Percentiles rank a stretch among this genome's conserved stretches.
Evolutionary conservation across 2,329 filamentous ascomycete species (phyloP).

Genomic region (Cryphonectria japonica): DNA sequence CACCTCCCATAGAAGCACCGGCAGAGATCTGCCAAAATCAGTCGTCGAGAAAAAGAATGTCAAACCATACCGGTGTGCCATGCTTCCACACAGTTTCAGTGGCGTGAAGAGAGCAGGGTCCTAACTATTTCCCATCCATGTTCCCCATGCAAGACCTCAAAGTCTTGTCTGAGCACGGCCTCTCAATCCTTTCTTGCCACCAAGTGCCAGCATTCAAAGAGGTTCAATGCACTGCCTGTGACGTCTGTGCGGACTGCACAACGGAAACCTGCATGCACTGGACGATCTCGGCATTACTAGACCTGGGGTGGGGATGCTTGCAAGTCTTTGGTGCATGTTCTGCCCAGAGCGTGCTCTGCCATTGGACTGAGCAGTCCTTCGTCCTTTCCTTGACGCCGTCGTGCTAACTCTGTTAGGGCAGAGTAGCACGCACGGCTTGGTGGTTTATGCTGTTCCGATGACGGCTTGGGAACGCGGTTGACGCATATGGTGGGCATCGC

Average conservation of each 20-base stretch:
- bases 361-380: background rate
- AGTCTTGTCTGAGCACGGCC: background rate
- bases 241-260: background rate
- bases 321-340: too few relatives aligned
- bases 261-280: background rate
- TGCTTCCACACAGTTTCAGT: background rate
- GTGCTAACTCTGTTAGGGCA: background rate
- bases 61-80: background rate
- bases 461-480: background rate
- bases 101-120: background rate
- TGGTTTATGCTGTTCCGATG: background rate
- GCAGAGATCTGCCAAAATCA: background rate
- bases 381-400: background rate
- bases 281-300: background rate
- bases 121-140: background rate
- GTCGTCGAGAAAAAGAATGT: slow-evolving; percentile 5
- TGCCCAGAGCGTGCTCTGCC: background rate
- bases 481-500: background rate
- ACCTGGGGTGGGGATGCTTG: background rate
- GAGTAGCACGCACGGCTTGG: background rate
- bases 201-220: background rate
- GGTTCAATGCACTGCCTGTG: background rate
- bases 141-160: background rate
- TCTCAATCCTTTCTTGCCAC: background rate
- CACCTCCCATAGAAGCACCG: background rate